Percentiles rank a stretch among this genome's conserved stretches.
Conservation (phyloP, 1,284 basidiomycete genomes). For the Ganoderma leucocontextum region DNA sequence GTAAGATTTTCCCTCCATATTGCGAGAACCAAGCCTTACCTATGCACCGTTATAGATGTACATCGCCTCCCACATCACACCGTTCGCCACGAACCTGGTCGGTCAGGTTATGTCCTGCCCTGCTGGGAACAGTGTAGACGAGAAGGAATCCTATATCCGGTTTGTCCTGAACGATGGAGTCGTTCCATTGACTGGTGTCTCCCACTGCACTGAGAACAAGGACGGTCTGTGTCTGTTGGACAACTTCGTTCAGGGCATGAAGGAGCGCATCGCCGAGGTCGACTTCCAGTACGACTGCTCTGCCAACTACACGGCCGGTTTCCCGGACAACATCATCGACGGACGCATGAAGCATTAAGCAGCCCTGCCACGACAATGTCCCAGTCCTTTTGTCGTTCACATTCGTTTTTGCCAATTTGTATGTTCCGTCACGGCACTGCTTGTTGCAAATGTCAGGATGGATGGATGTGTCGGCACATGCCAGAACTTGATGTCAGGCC, state of each 20-base stretch:
- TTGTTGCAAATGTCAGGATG: not conserved
- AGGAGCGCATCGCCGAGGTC: conserved; percentile 37
- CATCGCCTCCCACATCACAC: conserved; percentile 52
- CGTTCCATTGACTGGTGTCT: conserved; percentile 57
- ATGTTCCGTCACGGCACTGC: not conserved
- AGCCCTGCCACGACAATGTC: not conserved
- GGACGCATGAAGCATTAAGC: conserved; percentile 31
- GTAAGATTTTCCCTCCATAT: conserved; percentile 37
- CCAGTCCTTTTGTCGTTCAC: not conserved
- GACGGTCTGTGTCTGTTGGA: conserved; percentile 36
- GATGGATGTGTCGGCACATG: not conserved
- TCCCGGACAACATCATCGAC: conserved; percentile 33
- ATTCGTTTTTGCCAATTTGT: not conserved
- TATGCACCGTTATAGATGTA: conserved; percentile 47
- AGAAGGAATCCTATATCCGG: conserved; percentile 55
- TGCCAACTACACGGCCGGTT: conserved; percentile 35
- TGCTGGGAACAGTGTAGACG: conserved; percentile 24
- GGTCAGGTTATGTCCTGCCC: conserved; percentile 68
- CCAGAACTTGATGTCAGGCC: not conserved
- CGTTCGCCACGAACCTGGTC: conserved; percentile 66
- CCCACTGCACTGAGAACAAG: conserved; percentile 36
- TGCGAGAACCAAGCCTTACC: not conserved
- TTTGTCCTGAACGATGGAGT: conserved; percentile 67
- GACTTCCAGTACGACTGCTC: conserved; percentile 37
- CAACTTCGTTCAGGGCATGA: conserved; percentile 37